Evolutionary conservation across 768 basidiomycete genomes (phyloP), one percentile per base, ranked within the genome.

Genomic region (Calocybe indica): DNA sequence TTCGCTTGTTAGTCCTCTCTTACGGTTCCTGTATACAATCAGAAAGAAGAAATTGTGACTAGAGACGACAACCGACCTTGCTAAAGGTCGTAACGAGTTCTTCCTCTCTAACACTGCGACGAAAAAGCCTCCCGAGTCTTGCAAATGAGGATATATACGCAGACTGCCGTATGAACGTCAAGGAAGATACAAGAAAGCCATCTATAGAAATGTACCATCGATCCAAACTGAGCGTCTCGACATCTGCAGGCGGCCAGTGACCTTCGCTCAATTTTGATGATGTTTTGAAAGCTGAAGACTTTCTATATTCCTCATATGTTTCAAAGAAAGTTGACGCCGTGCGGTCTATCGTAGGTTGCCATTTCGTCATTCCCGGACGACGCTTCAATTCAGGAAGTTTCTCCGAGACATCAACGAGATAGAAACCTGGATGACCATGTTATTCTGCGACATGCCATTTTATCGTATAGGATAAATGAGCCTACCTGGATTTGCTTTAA

Each of bases 101-200:
- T 68, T 78, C 58, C 74, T 79, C 59, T 86, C 76, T 33, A 97
- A 64, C 0, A 96, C 87, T 8, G 92, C 92, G n/a, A 99, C 83
- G 60, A 96, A 99, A 68, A 99, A 99, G 0, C 93, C 96, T 2
- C 96, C 96, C 0, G 93, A 91, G 59, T 99, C 89, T 65, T 98
- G 96, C 7, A 96, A 69, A 62, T 98, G 94, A 2, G 96, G 94
- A 60, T 95, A 89, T 52, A 98, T 80, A 35, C 96, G 79, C 63
- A 97, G 68, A 56, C 93, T 96, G 42, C 12, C 15, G 8, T 22
- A 22, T 22, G 22, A 22, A 22, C 22, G 22, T 22, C 22, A 22
- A 22, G 1, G 7, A 5, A 40, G 31, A 46, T 5, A 5, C 35
- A 47, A 33, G 15, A 13, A 7, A 11, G 45, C 37, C 45, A 36